Evolutionary conservation across 345 rosid genomes (phyloP), one percentile per base, ranked within the genome.

Genomic region (Euphorbia peplus): DNA sequence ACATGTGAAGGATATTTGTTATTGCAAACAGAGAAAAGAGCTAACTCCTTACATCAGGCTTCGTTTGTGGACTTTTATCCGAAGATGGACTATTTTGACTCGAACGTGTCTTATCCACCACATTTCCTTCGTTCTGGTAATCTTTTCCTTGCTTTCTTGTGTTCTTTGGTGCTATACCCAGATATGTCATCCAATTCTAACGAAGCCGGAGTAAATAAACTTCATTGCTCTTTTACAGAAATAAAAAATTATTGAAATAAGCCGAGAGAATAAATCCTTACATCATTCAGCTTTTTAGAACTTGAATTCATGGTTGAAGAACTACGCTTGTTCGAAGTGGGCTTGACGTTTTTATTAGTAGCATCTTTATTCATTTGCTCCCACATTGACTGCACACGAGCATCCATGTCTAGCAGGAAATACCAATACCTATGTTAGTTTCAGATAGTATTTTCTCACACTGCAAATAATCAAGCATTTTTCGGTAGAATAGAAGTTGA

Each of bases 361-460:
- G 76, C 60, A 35, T 90, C 91, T 73, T 81, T 69, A 67, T 85
- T 86, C 95, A 88, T 83, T 56, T 88, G 79, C 76, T 85, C 86
- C 95, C 95, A 88, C 73, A 85, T 10, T 1, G 83, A 82, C 22
- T 83, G 85, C 66, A 82, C 87, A 5, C 67, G 80, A 63, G 71
- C 76, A 72, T 81, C 82, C 67, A 11, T 64, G 54, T 77, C 91
- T 83, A 67, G 9, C 63, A 59, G 21, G 14, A 64, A 24, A 55
- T 29, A 58, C 15, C 48, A 60, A 46, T 62, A 61, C 46, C 5
- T 16, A 19, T 47, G 62, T 68, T 26, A 29, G 68, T 44, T 26
- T 42, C 44, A 60, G 66, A 5, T 12, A 13, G 42, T 35, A 62
- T 8, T 37, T 37, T 21, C 28, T 60, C 35, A 24, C 19, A 21